phyloP scores from a whole-genome alignment of 2,329 filamentous ascomycete genomes.

The Colletotrichum sp. region DNA sequence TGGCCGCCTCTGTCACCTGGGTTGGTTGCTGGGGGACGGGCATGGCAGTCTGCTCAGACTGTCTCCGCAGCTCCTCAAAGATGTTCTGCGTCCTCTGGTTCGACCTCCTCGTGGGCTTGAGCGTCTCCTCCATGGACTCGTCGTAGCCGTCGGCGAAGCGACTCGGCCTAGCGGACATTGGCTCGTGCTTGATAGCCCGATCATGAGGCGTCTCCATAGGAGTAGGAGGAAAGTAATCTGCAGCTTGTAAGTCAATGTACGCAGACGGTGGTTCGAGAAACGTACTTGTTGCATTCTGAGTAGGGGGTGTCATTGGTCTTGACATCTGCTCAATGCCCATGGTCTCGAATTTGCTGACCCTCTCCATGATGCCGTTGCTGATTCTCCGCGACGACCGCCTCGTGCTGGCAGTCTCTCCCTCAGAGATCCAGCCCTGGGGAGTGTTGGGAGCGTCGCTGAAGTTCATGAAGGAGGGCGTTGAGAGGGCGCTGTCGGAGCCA shows the following conservation, averaged over 20 bases:
- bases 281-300: constrained; percentile 66
- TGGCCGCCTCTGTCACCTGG: constrained; percentile 33
- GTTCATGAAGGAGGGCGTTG: constrained; percentile 54
- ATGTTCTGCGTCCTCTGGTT: constrained; percentile 53
- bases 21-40: constrained; percentile 30
- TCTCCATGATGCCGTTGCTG: constrained; percentile 66
- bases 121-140: constrained; percentile 70
- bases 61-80: constrained; percentile 64
- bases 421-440: constrained; percentile 53
- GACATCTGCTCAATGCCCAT: constrained; percentile 49
- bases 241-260: constrained; percentile 23
- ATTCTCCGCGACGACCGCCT: constrained; percentile 54
- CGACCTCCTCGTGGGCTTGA: constrained; percentile 58
- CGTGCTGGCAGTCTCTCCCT: constrained; percentile 49
- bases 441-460: constrained; percentile 52
- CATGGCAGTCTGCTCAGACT: constrained; percentile 52
- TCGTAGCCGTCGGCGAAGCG: constrained; percentile 68
- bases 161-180: constrained; percentile 35
- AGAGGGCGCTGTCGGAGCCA: constrained; percentile 48
- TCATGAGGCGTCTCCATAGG: constrained; percentile 69
- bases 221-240: constrained; percentile 71
- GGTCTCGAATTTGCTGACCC: constrained; percentile 64
- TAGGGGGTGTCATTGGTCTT: constrained; percentile 67
- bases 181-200: constrained; percentile 45
- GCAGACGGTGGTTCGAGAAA: background rate